A percentile compares a stretch with the other conserved stretches of the same genome.
Conservation (phyloP, 2,329 filamentous ascomycete species). For the Phyllachora maydis region DNA sequence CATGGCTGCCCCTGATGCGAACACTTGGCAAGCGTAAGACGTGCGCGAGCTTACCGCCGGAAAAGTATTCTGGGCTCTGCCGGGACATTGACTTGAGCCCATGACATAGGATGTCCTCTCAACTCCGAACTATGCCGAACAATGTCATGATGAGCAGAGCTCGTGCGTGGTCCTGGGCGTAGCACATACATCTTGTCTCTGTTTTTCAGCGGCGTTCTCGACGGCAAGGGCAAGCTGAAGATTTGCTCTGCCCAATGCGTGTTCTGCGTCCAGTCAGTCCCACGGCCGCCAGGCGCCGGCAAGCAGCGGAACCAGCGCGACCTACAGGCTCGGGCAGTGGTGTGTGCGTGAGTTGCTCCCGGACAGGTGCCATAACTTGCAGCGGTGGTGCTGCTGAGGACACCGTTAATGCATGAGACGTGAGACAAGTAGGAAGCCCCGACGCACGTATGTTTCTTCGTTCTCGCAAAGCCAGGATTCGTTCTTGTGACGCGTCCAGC, state of each 20-base stretch:
- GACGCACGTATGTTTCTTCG: slow-evolving; percentile 28
- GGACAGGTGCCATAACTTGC: no score
- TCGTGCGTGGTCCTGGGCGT: no score
- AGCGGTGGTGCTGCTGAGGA: slow-evolving; percentile 12
- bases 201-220: slow-evolving; percentile 25
- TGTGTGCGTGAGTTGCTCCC: no score
- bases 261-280: no score
- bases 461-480: slow-evolving; percentile 28
- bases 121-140: no score
- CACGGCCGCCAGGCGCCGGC: no score
- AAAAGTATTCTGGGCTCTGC: slow-evolving; percentile 29
- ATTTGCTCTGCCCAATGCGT: slow-evolving; percentile 42
- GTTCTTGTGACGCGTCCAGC: slow-evolving; percentile 24
- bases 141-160: no score
- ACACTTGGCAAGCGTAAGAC: background rate
- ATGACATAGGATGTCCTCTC: no score
- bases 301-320: no score
- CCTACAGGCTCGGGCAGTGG: no score
- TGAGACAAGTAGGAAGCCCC: background rate
- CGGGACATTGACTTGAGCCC: slow-evolving; percentile 23
- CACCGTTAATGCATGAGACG: slow-evolving; percentile 1
- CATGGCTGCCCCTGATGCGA: slow-evolving; percentile 8
- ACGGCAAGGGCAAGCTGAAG: slow-evolving; percentile 31
- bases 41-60: slow-evolving; percentile 19
- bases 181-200: no score